Base-by-base conservation (phyloP, 257 asterid genomes). In the Nemophila menziesii region DNA sequence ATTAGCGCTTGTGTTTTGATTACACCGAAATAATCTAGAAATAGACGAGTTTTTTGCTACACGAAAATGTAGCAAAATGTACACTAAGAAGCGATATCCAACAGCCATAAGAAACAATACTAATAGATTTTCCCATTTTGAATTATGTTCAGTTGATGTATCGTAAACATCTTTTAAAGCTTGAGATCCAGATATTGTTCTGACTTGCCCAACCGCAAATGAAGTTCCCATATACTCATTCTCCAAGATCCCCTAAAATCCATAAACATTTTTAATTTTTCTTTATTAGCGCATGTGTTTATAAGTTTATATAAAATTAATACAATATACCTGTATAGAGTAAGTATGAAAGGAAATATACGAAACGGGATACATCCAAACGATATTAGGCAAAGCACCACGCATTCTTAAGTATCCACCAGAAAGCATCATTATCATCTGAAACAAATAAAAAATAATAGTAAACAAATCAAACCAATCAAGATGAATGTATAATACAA, bases 321-420 rank as follows among this genome's bases (percentile, higher is more conserved):
- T n/a, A n/a, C n/a, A 44, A 62, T 89, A 72, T 77, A 70, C 99
- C 93, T 85, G 94, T 56, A 90, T 68, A 22, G 96, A 77, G 55
- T 79, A 90, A 34, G 99, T 79, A 41, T 90, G 96, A 77, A 85
- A 90, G 7, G 99, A 63, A 22, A 90, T 16, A 67, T 85, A 85
- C 4, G 99, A 85, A 19, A 82, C 16, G 16, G 99, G 99, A 67
- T 90, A 90, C 82, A 71, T 67, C 99, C 99, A 90, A n/a, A 74
- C 73, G 7, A 81, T 76, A 49, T 63, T 52, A 1, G 94, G 94
- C 69, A 90, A 73, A 36, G 75, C 78, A 39, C 86, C 69, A 48
- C 96, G 77, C 33, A 90, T 67, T 75, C 99, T 71, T 51, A 81
- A 85, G 64, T 74, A 74, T 46, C 99, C 99, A n/a, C 93, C 96